Percentiles rank a stretch among this genome's conserved stretches.
Conservation (phyloP, 176 grass and related monocot genomes). For the Hyparrhenia diplandra region DNA sequence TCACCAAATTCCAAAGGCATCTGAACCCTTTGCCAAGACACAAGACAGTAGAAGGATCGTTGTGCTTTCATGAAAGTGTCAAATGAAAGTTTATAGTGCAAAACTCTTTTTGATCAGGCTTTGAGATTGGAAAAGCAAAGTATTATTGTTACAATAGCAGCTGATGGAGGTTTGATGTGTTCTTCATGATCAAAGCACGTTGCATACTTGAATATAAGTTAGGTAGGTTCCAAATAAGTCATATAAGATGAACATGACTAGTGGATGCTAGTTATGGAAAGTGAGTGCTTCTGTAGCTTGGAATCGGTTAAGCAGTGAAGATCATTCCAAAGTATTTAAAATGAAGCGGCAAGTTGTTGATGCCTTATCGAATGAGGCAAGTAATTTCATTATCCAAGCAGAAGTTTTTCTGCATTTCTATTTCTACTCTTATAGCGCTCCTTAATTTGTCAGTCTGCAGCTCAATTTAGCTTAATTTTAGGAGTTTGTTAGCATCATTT, state of each 20-base stretch:
- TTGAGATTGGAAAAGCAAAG: neutral
- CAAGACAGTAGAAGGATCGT: neutral
- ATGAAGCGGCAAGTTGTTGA: slow-evolving; percentile 17
- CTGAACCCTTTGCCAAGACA: neutral
- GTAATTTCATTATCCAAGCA: slow-evolving; percentile 39
- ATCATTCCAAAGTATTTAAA: slow-evolving; percentile 16
- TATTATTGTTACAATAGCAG: neutral
- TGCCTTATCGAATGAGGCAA: slow-evolving; percentile 50
- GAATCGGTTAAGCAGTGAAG: slow-evolving; percentile 2
- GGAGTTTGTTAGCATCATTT: neutral
- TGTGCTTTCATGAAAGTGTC: neutral
- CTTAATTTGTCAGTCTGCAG: slow-evolving; percentile 15
- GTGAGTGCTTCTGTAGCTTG: slow-evolving; percentile 5
- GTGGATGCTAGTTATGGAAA: neutral
- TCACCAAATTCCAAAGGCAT: neutral
- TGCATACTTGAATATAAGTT: slow-evolving; percentile 19
- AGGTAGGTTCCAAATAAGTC: slow-evolving; percentile 1
- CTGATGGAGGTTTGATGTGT: slow-evolving; percentile 22
- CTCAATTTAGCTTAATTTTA: slow-evolving; percentile 30
- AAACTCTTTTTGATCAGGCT: neutral
- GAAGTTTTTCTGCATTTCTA: slow-evolving; percentile 25
- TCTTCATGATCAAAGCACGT: slow-evolving; percentile 17
- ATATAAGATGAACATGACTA: neutral
- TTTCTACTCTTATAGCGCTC: slow-evolving; percentile 15
- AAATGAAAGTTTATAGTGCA: neutral